These are phyloP conservation scores for Angomonas ambiguus DNA, from an alignment of 208 protist genomes.

Conservation along the genomic window DNA sequence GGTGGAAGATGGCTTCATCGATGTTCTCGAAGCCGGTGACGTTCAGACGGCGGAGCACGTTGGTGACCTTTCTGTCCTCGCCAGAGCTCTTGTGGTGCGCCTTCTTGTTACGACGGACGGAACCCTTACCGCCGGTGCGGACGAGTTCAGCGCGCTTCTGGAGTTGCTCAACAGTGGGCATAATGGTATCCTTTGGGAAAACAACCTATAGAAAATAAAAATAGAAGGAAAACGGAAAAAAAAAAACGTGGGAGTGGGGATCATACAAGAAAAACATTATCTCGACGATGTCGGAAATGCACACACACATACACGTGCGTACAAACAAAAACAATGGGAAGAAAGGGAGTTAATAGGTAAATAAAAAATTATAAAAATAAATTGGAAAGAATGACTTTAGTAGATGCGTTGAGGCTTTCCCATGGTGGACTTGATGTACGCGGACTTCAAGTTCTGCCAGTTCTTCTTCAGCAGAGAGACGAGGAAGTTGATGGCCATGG, in stretches of 20 bases:
- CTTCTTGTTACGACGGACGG: conserved; percentile 82
- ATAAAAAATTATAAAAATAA: background rate
- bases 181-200: conserved; percentile 18
- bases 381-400: conserved; percentile 30
- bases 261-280: too few species aligned
- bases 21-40: conserved; percentile 95
- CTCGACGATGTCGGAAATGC: background rate
- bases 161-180: conserved; percentile 69
- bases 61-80: conserved; percentile 95
- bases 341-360: background rate
- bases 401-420: conserved; percentile 97
- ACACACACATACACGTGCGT: too few species aligned
- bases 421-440: conserved; percentile 99
- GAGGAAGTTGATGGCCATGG: conserved; percentile 98
- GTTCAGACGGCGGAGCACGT: conserved; percentile 91
- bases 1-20: conserved; percentile 97
- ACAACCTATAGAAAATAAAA: conserved; percentile 3
- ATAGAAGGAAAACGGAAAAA: conserved; percentile 4
- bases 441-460: conserved; percentile 99
- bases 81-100: conserved; percentile 70
- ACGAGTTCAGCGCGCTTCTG: conserved; percentile 86
- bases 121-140: conserved; percentile 96
- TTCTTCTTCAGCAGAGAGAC: conserved; percentile 99
- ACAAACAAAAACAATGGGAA: background rate
- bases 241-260: conserved; percentile 5